Base-by-base conservation (phyloP, 1,139 yeast species). In the Candida sp. region DNA sequence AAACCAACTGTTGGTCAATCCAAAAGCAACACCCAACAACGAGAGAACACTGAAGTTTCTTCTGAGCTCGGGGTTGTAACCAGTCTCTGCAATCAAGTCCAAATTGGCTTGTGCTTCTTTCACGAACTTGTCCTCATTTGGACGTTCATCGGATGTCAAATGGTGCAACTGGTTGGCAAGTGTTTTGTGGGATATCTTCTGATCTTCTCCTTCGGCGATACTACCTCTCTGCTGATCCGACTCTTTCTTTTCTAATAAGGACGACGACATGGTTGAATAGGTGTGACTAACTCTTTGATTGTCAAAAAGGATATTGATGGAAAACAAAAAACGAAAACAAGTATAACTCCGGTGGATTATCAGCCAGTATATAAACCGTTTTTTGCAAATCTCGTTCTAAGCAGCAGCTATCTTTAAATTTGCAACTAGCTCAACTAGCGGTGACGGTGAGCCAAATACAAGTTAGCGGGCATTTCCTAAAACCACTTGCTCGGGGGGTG, bases 1-100 rank as follows among this genome's bases (percentile, higher is more conserved):
- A 54, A 83, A 80, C 87, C 87, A 83, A 7, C 86, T 81, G 66
- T 83, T 83, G 38, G 88, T 83, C 48, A 84, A 63, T 32, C 87
- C 86, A 58, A 84, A 84, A 3, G 87, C 88, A 49, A 85, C 84
- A 46, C 88, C 88, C 27, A 84, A 67, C 4, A 84, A 74, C 1
- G 87, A 80, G 70, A 81, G 70, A 33, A 80, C 70, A 25, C 81
- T 72, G 56, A 81, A 83, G 50, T 73, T 74, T 60, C 83, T 75
- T 51, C 77, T 69, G 46, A 80, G 67, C 53, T 77, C 77, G 0
- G 76, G 76, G 5, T 63, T 51, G 53, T 73, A 70, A 3, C 77
- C 78, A 7, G 72, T 63, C 50, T 69, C 73, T 2, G 70, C 63
- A 3, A 71, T 73, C 48, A 69, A 56, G 46, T 60, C 63, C 55